phyloP scores from a whole-genome alignment of 116 monocot species.

The Cymodocea nodosa region DNA sequence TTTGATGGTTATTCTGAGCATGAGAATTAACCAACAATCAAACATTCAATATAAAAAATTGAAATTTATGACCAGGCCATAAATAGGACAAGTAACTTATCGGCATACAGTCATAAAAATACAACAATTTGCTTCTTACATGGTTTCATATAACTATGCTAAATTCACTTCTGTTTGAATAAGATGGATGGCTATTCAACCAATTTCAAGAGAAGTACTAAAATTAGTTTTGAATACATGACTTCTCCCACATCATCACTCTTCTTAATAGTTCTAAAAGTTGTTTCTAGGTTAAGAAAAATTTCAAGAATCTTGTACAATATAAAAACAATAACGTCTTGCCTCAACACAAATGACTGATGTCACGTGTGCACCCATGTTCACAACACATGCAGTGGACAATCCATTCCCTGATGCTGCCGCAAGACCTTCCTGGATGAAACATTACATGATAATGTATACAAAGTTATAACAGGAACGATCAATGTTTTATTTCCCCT shows the following conservation, averaged over 20 bases:
- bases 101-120: background rate
- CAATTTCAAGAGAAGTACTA: background rate
- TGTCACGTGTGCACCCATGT: conserved; percentile 87
- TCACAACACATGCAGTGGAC: conserved; percentile 92
- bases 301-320: background rate
- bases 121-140: background rate
- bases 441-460: background rate
- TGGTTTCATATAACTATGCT: background rate
- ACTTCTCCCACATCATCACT: no score
- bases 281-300: background rate
- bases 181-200: background rate
- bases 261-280: background rate
- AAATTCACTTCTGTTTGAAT: background rate
- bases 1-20: no score
- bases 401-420: conserved; percentile 98
- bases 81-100: no score
- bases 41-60: no score
- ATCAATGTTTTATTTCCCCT: no score
- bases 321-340: conserved; percentile 1
- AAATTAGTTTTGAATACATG: background rate
- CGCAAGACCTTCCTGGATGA: conserved; percentile 86
- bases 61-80: no score
- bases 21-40: no score
- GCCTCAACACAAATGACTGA: conserved; percentile 89
- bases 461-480: no score